Evolutionary conservation across 441 rosid species (phyloP), one percentile per base, ranked within the genome.

Genomic region (Pelargonium cotyledonis): DNA sequence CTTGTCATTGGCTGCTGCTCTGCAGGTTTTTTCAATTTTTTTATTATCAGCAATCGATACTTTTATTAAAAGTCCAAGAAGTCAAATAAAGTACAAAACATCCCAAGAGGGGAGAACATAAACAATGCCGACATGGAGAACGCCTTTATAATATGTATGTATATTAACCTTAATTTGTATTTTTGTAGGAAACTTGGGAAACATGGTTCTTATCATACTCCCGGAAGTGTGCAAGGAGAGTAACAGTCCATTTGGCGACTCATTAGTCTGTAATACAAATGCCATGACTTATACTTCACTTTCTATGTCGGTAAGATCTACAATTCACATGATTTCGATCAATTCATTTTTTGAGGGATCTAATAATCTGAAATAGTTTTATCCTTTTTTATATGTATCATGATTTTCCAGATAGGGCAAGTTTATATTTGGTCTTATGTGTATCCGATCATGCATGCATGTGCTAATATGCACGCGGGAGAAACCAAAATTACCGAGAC

Each of bases 181-280:
- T n/a, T n/a, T n/a, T n/a, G n/a, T n/a, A 78, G 80, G 84, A 58
- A 81, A 81, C 38, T 63, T 79, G 60, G 82, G 82, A 31, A 79
- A 72, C 66, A 62, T 82, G 80, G 76, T 72, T 58, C 71, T 76
- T 1, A 76, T 82, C 23, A 75, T 82, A 44, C 16, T 82, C 53
- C 83, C 81, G 14, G 83, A 80, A 5, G 43, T 82, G 10, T 82
- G 83, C n/a, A 51, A 75, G 3, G 81, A 82, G 62, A 58, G 69
- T 1, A 55, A 63, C 26, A 79, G 85, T 72, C 85, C 85, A 1
- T 82, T 77, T 40, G 83, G 83, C 71, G 83, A 79, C 65, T 61
- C 81, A 26, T 70, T 70, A 7, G 29, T 46, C 21, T 80, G 83
- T 66, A 57, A 70, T 8, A 31, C 72, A 0, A 55, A 69, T 26